These are phyloP conservation scores for Scutellaria baicalensis DNA, from an alignment of 257 asterid genomes.

Conservation along the genomic window DNA sequence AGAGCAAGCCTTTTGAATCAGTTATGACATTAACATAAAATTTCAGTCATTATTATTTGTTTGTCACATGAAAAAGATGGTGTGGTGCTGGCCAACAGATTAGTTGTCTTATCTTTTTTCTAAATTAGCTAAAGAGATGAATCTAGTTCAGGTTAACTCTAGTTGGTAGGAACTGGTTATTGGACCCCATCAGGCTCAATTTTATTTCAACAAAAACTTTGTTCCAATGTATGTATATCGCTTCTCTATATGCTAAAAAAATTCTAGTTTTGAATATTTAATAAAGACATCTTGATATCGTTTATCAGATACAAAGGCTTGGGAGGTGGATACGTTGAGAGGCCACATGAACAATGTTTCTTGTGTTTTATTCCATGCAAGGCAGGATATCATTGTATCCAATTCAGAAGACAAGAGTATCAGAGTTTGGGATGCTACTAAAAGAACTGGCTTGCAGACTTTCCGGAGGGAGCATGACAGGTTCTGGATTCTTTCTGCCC, in stretches of 20 bases:
- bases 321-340: constrained; percentile 99
- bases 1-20: background rate
- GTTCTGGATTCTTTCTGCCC: constrained; percentile 94
- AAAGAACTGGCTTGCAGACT: constrained; percentile 94
- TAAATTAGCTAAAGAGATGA: background rate
- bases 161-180: background rate
- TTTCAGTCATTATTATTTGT: background rate
- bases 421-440: constrained; percentile 98
- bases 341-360: constrained; percentile 99
- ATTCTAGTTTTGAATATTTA: background rate
- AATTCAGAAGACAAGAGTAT: constrained; percentile 98
- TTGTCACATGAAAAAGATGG: background rate
- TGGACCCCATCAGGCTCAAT: background rate
- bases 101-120: background rate
- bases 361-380: constrained; percentile 76
- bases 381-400: constrained; percentile 91
- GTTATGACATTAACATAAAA: background rate
- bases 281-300: background rate
- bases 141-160: background rate
- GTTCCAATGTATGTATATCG: background rate
- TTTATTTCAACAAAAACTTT: background rate
- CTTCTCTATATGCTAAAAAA: background rate
- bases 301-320: constrained; percentile 88
- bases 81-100: background rate
- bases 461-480: constrained; percentile 98